A percentile compares a stretch with the other conserved stretches of the same genome.
Evolutionary conservation across 352 stramenopile species (phyloP).

Genomic region (Phytophthora citrophthora): DNA sequence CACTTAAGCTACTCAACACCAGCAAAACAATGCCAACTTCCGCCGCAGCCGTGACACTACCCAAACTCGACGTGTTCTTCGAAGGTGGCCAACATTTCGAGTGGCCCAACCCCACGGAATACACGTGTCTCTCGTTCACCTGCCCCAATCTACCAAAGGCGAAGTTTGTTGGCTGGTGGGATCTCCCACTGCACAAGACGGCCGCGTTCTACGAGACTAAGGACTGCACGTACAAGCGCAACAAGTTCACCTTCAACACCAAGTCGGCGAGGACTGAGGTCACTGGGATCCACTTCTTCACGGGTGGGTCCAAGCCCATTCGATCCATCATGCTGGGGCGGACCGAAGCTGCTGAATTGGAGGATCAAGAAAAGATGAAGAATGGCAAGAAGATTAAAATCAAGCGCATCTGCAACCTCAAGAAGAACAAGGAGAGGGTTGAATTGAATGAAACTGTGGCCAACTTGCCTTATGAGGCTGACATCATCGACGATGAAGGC

Average conservation of each 20-base stretch:
- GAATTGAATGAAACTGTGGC: background rate
- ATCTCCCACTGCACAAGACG: conserved; percentile 15
- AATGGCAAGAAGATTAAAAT: background rate
- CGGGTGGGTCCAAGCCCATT: background rate
- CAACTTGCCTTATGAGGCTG: background rate
- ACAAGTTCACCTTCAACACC: background rate
- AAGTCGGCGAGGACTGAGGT: too few relatives aligned
- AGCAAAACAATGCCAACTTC: conserved; percentile 7
- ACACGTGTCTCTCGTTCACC: conserved; percentile 4
- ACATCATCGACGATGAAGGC: background rate
- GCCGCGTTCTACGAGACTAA: conserved; percentile 18
- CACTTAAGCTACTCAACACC: background rate
- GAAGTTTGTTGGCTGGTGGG: background rate
- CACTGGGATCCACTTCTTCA: background rate
- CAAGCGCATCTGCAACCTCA: background rate
- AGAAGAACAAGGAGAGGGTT: background rate
- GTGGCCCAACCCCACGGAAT: conserved; percentile 4
- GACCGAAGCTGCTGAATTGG: conserved; percentile 3
- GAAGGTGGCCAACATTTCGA: background rate
- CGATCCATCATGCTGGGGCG: conserved; percentile 16
- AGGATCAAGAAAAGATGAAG: conserved; percentile 1
- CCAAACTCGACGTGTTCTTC: conserved; percentile 5
- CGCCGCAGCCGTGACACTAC: background rate
- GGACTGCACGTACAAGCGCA: conserved; percentile 8
- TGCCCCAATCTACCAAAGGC: background rate